These are phyloP conservation scores for Eragrostis nindensis DNA, from an alignment of 176 grass and related monocot species.

Conservation along the genomic window DNA sequence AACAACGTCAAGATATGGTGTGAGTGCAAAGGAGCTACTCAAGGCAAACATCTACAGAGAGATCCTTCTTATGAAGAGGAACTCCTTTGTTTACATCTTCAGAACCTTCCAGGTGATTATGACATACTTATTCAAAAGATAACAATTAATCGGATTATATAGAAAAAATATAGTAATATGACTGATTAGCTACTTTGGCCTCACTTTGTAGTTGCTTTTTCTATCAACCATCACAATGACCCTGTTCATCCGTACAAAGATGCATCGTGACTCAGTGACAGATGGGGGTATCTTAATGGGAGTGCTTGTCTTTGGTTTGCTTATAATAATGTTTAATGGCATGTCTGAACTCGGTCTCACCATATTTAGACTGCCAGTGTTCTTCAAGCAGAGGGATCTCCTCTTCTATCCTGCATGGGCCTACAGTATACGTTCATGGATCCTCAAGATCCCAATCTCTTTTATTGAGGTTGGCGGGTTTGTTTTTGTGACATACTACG, in stretches of 20 bases:
- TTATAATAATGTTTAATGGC: slow-evolving; percentile 89
- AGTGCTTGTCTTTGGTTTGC: slow-evolving; percentile 68
- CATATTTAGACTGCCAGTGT: slow-evolving; percentile 80
- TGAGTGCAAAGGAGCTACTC: slow-evolving; percentile 64
- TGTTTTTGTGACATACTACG: slow-evolving; percentile 88
- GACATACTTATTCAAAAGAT: not conserved
- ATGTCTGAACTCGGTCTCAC: slow-evolving; percentile 72
- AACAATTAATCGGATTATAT: not conserved
- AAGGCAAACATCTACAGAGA: slow-evolving; percentile 81
- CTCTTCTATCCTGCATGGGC: slow-evolving; percentile 94
- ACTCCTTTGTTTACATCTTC: slow-evolving; percentile 94
- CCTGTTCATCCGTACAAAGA: slow-evolving; percentile 80
- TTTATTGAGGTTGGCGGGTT: slow-evolving; percentile 76
- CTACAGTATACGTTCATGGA: slow-evolving; percentile 83
- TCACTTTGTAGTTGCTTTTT: slow-evolving; percentile 55
- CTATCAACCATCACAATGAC: slow-evolving; percentile 74
- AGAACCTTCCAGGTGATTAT: slow-evolving; percentile 65
- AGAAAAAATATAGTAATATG: not conserved
- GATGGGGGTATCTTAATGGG: slow-evolving; percentile 64
- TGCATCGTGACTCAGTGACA: slow-evolving; percentile 46
- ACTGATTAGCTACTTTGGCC: slow-evolving; percentile 17
- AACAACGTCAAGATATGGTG: slow-evolving; percentile 72
- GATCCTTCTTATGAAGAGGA: slow-evolving; percentile 94
- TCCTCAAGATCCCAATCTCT: slow-evolving; percentile 81
- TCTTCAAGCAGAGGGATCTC: slow-evolving; percentile 93